A percentile compares a stretch with the other conserved stretches of the same genome.
phyloP scores from a whole-genome alignment of 306 rosid genomes.

The Arachis stenosperma region DNA sequence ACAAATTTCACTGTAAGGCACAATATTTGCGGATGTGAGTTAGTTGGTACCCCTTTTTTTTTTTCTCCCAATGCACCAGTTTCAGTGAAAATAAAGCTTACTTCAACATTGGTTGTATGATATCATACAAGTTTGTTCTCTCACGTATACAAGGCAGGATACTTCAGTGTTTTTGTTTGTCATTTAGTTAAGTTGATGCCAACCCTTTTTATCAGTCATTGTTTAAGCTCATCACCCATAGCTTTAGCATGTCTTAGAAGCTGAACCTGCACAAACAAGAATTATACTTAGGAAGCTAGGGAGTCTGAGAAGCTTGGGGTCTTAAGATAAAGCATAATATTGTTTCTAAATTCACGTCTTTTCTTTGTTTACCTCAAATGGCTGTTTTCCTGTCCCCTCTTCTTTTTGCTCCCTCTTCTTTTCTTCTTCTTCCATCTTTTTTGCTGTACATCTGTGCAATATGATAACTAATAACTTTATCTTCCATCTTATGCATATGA shows the following conservation, averaged over 20 bases:
- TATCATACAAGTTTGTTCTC: background rate
- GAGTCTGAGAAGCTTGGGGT: background rate
- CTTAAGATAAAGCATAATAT: constrained; percentile 6
- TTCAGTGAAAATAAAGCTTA: constrained; percentile 10
- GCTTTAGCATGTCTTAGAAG: constrained; percentile 9
- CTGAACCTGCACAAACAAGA: constrained; percentile 4
- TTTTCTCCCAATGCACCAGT: background rate
- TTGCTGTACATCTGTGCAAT: background rate
- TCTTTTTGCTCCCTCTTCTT: too few relatives aligned
- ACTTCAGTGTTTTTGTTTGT: constrained; percentile 24
- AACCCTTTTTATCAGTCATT: constrained; percentile 24
- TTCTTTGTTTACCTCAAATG: constrained; percentile 10
- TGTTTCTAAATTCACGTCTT: background rate
- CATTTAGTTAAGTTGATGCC: constrained; percentile 32
- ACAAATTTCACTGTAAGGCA: constrained; percentile 10
- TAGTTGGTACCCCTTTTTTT: background rate
- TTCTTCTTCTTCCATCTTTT: too few relatives aligned
- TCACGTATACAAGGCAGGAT: constrained; percentile 19
- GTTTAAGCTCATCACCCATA: constrained; percentile 4
- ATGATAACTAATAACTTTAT: constrained; percentile 2
- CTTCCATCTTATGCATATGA: constrained; percentile 13
- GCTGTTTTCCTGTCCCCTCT: background rate
- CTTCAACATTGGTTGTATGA: background rate
- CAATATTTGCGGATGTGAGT: constrained; percentile 9
- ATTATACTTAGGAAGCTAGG: constrained; percentile 12